Base-by-base conservation (phyloP, 108 stramenopile genomes). In the Nitzschia putrida region DNA sequence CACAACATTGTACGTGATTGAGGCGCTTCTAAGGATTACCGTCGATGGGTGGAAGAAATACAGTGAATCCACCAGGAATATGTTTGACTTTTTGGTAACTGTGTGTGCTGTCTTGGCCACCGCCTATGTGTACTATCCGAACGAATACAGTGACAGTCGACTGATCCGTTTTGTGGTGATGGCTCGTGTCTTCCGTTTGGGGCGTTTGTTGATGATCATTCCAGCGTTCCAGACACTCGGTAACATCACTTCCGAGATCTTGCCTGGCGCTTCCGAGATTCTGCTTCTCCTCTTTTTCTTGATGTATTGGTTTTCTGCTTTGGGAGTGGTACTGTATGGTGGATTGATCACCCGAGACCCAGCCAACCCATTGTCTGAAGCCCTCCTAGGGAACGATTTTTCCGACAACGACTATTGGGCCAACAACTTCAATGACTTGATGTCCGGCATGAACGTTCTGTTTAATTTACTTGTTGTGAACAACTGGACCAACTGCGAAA, bases 361-460 rank as follows among this genome's bases (percentile, higher is more conserved):
- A 9, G 12, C 49, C 0, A 82, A 88, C 56, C 78, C 77, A 37
- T 38, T 77, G 41, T 68, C 85, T 7, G 53, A 74, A 14, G 20
- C 52, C 10, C 44, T 88, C 12, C 69, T 94, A n/a, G 87, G 77
- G 21, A 76, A 73, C 23, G 89, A 84, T 50, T 95, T 87, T 79
- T 68, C 83, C 0, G 80, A 66, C 10, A 82, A 68, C 24, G 70
- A 77, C 8, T 95, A 92, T 69, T 89, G 87, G 89, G 83, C 82
- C 0, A 91, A 91, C 69, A 90, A 91, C 56, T 95, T 92, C 79
- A 95, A 95, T 57, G 93, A 95, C 63, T 76, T 89, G 83, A 56
- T 86, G 22, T 72, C 76, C 42, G 86, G 81, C 0, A 75, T 90
- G 75, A 90, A 91, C 64, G 89, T 91, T 16, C 66, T 90, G 9